Evolutionary conservation across 2,329 filamentous ascomycete genomes (phyloP).

Genomic region (Coleophoma crateriformis): DNA sequence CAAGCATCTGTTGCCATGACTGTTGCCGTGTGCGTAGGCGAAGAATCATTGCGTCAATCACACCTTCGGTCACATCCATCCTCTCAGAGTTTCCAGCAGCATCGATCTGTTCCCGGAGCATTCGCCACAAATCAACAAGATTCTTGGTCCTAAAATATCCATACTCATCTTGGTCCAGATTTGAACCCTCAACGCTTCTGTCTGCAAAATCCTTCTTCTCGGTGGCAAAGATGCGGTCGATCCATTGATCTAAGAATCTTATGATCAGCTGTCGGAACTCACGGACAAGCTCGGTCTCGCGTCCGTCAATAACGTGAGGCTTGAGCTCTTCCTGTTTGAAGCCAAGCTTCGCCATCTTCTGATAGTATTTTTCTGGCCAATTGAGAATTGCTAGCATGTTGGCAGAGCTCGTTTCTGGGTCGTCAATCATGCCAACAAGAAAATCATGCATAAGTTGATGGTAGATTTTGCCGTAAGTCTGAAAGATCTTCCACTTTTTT

Average conservation of each 20-base stretch:
- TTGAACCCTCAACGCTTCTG: conserved; percentile 65
- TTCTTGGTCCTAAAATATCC: conserved; percentile 91
- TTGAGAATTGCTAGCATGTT: conserved; percentile 90
- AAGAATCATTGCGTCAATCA: conserved; percentile 92
- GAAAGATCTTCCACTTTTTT: conserved; percentile 93
- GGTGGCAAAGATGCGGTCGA: conserved; percentile 81
- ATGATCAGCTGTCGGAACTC: conserved; percentile 96
- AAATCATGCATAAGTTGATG: conserved; percentile 96
- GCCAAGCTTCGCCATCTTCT: conserved; percentile 89
- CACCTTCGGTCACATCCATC: conserved; percentile 86
- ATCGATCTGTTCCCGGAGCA: conserved; percentile 88
- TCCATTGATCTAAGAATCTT: conserved; percentile 94
- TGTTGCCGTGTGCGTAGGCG: conserved; percentile 78
- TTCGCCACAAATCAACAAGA: conserved; percentile 91
- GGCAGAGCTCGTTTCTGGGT: conserved; percentile 75
- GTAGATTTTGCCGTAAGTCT: conserved; percentile 85
- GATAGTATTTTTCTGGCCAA: conserved; percentile 94
- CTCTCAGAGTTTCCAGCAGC: conserved; percentile 81
- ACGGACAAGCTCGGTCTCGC: conserved; percentile 83
- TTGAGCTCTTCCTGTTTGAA: conserved; percentile 70
- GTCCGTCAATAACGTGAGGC: conserved; percentile 85
- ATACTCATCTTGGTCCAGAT: conserved; percentile 81
- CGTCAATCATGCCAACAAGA: conserved; percentile 75
- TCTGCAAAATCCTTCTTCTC: conserved; percentile 79
- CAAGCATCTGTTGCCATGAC: conserved; percentile 81